Base-by-base conservation (phyloP, 345 rosid species). In the Draba incana region DNA sequence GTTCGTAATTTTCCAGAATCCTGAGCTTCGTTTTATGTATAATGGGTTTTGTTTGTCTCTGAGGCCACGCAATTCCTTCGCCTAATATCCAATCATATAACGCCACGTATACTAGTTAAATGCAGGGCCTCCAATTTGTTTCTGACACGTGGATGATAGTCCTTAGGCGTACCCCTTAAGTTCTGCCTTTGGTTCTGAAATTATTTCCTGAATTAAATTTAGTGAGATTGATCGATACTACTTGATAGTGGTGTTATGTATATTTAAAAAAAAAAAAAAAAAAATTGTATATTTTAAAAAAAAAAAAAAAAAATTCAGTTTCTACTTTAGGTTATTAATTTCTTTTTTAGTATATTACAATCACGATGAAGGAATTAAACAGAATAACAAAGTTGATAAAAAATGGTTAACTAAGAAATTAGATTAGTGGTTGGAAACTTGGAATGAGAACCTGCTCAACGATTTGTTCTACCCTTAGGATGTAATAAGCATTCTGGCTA, bases 21-120 rank as follows among this genome's bases (percentile, higher is more conserved):
- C 4, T 35, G 3, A 11, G 7, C 14, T 58, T 69, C 24, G 44
- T 38, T 69, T 8, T 38, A 57, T 68, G 57, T 39, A 58, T 35
- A 35, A 28, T 48, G 33, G 25, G 13, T 31, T 57, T 58, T 48
- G 28, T 31, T 10, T 12, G 5, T 45, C 46, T 28, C 2, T 45
- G 4, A 24, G 30, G 39, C 62, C 53, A 54, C 70, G 70, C 61
- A 28, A 45, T 51, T 49, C 50, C 12, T 16, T 49, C 44, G 11
- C 15, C 6, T 60, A 6, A 5, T 3, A 25, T 2, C 68, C 61
- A 60, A 60, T 42, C 6, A 0, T 5, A 5, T 2, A n/a, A 0
- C 7, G 52, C 16, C 67, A 70, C 68, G 74, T 60, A 0, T 0
- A 31, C 5, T 1, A 2, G 14, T 33, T 33, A 33, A 24, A 33